Conservation (phyloP, 192 early-diverging fungal genomes). For the Kappamyces sp. region DNA sequence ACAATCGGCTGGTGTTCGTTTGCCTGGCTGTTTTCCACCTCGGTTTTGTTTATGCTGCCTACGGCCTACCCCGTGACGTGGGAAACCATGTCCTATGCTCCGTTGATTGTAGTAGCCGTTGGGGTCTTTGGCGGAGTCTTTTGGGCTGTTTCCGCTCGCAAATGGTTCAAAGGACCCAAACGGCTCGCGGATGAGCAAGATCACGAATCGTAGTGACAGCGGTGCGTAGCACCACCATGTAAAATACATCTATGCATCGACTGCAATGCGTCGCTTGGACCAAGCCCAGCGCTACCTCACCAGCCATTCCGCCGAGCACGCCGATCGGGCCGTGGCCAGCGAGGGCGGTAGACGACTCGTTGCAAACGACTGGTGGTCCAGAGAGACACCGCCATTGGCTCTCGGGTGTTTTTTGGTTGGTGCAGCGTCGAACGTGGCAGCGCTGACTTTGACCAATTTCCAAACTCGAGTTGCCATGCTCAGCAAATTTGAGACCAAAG, state of each 20-base stretch:
- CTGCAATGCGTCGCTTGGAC: too few species aligned
- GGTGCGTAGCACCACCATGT: too few species aligned
- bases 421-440: too few species aligned
- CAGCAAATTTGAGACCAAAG: constrained; percentile 95
- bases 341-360: too few species aligned
- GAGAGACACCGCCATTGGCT: too few species aligned
- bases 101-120: constrained; percentile 22
- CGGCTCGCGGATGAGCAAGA: background rate
- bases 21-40: constrained; percentile 27
- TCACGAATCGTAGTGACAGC: too few species aligned
- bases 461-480: constrained; percentile 32
- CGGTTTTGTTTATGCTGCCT: constrained; percentile 28
- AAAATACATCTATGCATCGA: too few species aligned
- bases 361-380: too few species aligned
- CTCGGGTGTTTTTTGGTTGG: too few species aligned
- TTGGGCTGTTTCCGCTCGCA: constrained; percentile 16
- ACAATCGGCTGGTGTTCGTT: constrained; percentile 22
- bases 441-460: background rate
- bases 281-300: too few species aligned
- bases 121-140: constrained; percentile 12
- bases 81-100: constrained; percentile 32
- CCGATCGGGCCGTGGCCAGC: too few species aligned
- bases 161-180: constrained; percentile 33
- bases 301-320: too few species aligned
- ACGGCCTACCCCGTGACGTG: constrained; percentile 25